phyloP scores from a whole-genome alignment of 768 basidiomycete genomes.

The Boletus sp. region DNA sequence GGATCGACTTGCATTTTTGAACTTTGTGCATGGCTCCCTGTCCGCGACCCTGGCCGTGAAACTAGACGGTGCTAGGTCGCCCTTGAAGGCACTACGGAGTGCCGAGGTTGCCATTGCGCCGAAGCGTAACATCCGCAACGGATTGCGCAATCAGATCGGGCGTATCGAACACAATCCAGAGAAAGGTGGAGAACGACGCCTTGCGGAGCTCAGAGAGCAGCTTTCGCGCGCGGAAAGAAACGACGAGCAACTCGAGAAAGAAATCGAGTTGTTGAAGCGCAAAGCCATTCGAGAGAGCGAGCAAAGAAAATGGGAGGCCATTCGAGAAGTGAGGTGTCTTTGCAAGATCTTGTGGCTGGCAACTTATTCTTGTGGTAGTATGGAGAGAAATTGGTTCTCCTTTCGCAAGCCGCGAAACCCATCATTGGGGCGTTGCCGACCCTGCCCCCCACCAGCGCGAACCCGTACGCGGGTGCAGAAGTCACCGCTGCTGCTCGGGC shows the following conservation, averaged over 20 bases:
- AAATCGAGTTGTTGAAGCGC: conserved; percentile 68
- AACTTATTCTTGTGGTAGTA: conserved; percentile 44
- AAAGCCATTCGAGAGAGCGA: conserved; percentile 78
- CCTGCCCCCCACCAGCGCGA: conserved; percentile 54
- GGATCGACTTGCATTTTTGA: conserved; percentile 79
- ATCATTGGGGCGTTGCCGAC: conserved; percentile 61
- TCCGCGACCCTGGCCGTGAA: conserved; percentile 56
- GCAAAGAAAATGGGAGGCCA: conserved; percentile 72
- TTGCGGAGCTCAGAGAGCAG: conserved; percentile 67
- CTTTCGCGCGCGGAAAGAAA: conserved; percentile 62
- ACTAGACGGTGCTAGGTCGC: conserved; percentile 59
- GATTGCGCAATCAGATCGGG: conserved; percentile 56
- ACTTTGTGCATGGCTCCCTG: conserved; percentile 72
- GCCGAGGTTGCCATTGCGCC: conserved; percentile 62
- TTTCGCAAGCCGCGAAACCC: conserved; percentile 67
- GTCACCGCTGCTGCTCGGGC: conserved; percentile 69
- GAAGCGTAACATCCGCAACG: conserved; percentile 56
- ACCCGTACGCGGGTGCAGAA: conserved; percentile 60
- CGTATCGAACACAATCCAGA: conserved; percentile 66
- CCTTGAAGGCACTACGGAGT: conserved; percentile 70
- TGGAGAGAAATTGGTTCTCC: conserved; percentile 72
- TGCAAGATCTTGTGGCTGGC: neutral
- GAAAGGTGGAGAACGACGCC: conserved; percentile 60
- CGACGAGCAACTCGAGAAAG: conserved; percentile 64
- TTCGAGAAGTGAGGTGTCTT: conserved; percentile 58